These are phyloP conservation scores for Xylariomycetidae sp. DNA, from an alignment of 2,329 filamentous ascomycete species.

Conservation along the genomic window DNA sequence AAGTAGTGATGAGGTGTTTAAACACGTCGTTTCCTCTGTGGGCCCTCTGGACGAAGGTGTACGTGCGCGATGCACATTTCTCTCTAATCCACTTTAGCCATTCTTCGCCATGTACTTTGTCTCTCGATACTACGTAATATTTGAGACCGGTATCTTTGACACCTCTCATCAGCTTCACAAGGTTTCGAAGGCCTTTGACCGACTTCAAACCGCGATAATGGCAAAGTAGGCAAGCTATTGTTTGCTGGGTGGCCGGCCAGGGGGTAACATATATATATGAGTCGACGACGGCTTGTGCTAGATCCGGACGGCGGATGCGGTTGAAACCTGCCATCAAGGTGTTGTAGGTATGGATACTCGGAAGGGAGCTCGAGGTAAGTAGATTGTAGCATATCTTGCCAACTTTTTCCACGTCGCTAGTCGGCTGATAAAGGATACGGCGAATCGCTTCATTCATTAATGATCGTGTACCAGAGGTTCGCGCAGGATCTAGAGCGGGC, in stretches of 20 bases:
- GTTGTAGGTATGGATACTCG: slow-evolving; percentile 67
- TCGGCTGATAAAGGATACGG: slow-evolving; percentile 20
- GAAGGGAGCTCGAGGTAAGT: slow-evolving; percentile 54
- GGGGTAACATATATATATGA: slow-evolving; percentile 42
- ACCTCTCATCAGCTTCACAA: slow-evolving; percentile 42
- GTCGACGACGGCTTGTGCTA: slow-evolving; percentile 50
- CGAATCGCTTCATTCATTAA: slow-evolving; percentile 22
- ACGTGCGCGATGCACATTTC: slow-evolving; percentile 26
- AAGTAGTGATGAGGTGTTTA: slow-evolving; percentile 42
- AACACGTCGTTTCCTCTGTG: slow-evolving; percentile 34
- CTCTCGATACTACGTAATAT: slow-evolving; percentile 19
- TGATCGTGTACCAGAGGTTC: slow-evolving; percentile 10
- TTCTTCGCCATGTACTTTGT: slow-evolving; percentile 24
- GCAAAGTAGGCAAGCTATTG: slow-evolving; percentile 44
- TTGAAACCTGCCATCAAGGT: slow-evolving; percentile 64
- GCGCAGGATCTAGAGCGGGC: slow-evolving; percentile 9
- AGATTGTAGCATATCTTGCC: slow-evolving; percentile 62
- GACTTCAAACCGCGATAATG: slow-evolving; percentile 43
- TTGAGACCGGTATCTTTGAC: slow-evolving; percentile 26
- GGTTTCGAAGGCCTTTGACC: slow-evolving; percentile 37
- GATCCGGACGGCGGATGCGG: slow-evolving; percentile 40
- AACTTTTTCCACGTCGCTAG: slow-evolving; percentile 24
- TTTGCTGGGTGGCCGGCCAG: slow-evolving; percentile 44
- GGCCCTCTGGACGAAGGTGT: slow-evolving; percentile 33
- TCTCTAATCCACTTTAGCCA: slow-evolving; percentile 15